phyloP scores from a whole-genome alignment of 805 yeast species.

The Priceomyces haplophilus region DNA sequence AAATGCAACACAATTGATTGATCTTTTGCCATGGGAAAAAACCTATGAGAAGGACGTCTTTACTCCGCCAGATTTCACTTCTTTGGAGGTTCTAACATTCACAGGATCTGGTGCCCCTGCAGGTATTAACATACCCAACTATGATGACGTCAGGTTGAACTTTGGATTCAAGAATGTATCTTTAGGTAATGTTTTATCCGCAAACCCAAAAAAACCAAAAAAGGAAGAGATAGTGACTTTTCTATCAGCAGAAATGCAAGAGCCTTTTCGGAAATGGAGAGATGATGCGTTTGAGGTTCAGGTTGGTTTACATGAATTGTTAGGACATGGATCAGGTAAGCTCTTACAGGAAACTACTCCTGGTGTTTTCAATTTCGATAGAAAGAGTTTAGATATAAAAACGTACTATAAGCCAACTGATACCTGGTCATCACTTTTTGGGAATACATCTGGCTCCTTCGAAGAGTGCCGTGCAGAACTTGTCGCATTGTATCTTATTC shows the following conservation, averaged over 20 bases:
- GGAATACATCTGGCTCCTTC: conserved; percentile 78
- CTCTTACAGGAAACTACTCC: conserved; percentile 55
- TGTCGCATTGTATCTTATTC: conserved; percentile 77
- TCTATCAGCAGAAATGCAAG: conserved; percentile 50
- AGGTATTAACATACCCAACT: conserved; percentile 90
- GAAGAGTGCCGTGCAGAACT: conserved; percentile 94
- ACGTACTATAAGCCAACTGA: conserved; percentile 77
- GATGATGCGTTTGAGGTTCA: conserved; percentile 88
- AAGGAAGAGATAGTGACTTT: conserved; percentile 70
- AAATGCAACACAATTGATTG: conserved; percentile 62
- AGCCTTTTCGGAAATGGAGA: conserved; percentile 63
- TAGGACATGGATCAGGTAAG: conserved; percentile 92
- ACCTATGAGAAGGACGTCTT: conserved; percentile 79
- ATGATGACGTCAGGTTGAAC: conserved; percentile 81
- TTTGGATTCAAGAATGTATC: conserved; percentile 89
- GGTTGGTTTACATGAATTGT: conserved; percentile 87
- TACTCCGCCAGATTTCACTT: conserved; percentile 90
- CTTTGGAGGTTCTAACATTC: conserved; percentile 84
- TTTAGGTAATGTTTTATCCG: conserved; percentile 77
- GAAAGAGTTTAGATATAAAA: conserved; percentile 56
- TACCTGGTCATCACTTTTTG: conserved; percentile 88
- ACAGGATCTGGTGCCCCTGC: conserved; percentile 91
- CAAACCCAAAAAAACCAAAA: conserved; percentile 59
- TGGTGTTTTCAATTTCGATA: conserved; percentile 71
- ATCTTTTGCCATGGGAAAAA: conserved; percentile 72